phyloP scores from a whole-genome alignment of 768 basidiomycete species.

The Leccinum boreale region DNA sequence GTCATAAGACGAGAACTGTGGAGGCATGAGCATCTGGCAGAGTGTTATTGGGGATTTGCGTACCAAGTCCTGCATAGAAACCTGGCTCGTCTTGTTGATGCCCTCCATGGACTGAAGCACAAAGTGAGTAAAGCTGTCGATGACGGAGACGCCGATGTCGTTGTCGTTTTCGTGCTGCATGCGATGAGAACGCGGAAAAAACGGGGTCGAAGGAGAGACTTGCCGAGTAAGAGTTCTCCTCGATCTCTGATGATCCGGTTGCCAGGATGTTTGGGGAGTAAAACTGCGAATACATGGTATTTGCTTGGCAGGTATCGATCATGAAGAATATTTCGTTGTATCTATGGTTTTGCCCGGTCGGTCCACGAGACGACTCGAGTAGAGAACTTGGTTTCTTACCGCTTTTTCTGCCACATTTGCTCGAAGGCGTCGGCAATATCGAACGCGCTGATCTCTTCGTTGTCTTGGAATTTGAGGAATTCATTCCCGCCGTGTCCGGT shows the following conservation, averaged over 20 bases:
- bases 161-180: constrained; percentile 85
- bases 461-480: constrained; percentile 98
- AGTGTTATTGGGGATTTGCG: constrained; percentile 25
- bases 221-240: constrained; percentile 93
- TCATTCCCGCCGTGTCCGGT: constrained; percentile 98
- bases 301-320: constrained; percentile 98
- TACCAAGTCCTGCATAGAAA: constrained; percentile 80
- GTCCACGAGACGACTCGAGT: background rate
- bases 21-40: constrained; percentile 6
- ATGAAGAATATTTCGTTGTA: constrained; percentile 98
- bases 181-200: background rate
- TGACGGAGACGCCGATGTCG: constrained; percentile 94
- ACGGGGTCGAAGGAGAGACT: constrained; percentile 22
- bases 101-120: constrained; percentile 88
- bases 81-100: constrained; percentile 85
- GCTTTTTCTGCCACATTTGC: constrained; percentile 97
- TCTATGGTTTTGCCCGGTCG: constrained; percentile 34
- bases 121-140: constrained; percentile 92
- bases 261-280: constrained; percentile 93
- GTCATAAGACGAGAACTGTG: constrained; percentile 82
- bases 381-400: constrained; percentile 43
- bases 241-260: constrained; percentile 79
- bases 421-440: constrained; percentile 98
- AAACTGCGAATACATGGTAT: constrained; percentile 89
- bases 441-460: constrained; percentile 94